Evolutionary conservation across 768 basidiomycete species (phyloP), one percentile per base, ranked within the genome.

Genomic region (Leccinellum rugosiceps): DNA sequence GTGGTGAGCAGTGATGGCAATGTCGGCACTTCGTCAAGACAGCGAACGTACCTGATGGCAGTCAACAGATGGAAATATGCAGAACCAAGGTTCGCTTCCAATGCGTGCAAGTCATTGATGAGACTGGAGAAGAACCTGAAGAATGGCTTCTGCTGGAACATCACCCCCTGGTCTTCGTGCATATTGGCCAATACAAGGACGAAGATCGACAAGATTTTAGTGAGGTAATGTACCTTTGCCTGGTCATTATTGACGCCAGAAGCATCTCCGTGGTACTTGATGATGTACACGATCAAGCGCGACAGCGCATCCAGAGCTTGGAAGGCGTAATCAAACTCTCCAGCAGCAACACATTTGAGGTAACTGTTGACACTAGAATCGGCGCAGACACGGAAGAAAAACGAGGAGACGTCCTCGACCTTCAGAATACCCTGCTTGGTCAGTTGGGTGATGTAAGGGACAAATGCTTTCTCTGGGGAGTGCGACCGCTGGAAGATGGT

Each of bases 261-360:
- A 26, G 94, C 92, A 75, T 99, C 97, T 11, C 95, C 97, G 64
- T 98, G 96, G 72, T 98, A 98, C 78, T 98, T 98, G 83, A 98
- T 94, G 76, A 99, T 95, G 74, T 97, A 94, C 34, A 93, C 90
- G 62, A 99, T 92, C 59, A 99, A 79, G 61, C 94, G 85, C 35
- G 96, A 93, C 79, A 98, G 86, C 1, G 97, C 94, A 72, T 99
- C 97, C 65, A 98, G 78, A 15, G 94, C 90, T 70, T 92, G 94
- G 78, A 95, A 98, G 23, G 91, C 85, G 56, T 84, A 83, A 34
- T 83, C 83, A 59, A 80, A 83, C 65, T 93, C 89, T 46, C 88
- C 87, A 10, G 84, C 77, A 25, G 86, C 80, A 34, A 88, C 75
- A 63, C 83, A 86, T 70, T 91, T 87, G 71, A 86, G 75, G 75